Evolutionary conservation across 1,139 yeast species (phyloP), one percentile per base, ranked within the genome.

Genomic region (Ashbya aceris): DNA sequence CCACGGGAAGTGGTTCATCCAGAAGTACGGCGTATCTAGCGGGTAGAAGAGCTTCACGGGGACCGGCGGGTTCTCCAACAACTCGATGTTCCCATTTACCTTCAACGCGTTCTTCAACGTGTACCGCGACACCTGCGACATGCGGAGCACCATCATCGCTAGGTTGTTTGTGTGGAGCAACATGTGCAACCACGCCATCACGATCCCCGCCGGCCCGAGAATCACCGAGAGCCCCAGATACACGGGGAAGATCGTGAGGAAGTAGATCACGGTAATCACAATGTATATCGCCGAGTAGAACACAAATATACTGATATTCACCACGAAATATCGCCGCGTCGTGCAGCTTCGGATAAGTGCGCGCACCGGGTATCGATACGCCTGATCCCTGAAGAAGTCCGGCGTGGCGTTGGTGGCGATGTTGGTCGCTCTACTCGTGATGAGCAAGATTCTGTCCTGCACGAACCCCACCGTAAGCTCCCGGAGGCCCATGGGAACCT

Each of bases 101-200:
- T 38, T 39, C 12, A 56, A 13, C 30, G 53, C 48, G 12, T 40
- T 40, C 10, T 36, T 41, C n/a, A 51, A 50, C 27, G 56, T 20
- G 9, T 40, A 33, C 27, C 48, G 49, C 30, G 53, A 46, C 12
- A 51, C 43, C 41, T 56, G 60, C 6, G 55, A 44, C 27, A 54
- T 41, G 38, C 64, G 48, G 52, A 58, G 46, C 39, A 55, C 54
- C 56, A 58, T 47, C 60, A 58, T 54, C 5, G 61, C 50, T 8
- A 60, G 45, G 36, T 52, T 41, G 38, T 58, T 60, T n/a, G 58
- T 48, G 20, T 60, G 64, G 23, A 58, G 36, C 23, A 56, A 40
- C 9, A 59, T 50, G 42, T 58, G 64, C 8, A 54, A 33, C 39
- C 51, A 46, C 4, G 61, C 60, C n/a, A 58, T 35, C 7, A 48